Evolutionary conservation across 495 filamentous ascomycete genomes (phyloP).

Genomic region (Cetradonia linearis): DNA sequence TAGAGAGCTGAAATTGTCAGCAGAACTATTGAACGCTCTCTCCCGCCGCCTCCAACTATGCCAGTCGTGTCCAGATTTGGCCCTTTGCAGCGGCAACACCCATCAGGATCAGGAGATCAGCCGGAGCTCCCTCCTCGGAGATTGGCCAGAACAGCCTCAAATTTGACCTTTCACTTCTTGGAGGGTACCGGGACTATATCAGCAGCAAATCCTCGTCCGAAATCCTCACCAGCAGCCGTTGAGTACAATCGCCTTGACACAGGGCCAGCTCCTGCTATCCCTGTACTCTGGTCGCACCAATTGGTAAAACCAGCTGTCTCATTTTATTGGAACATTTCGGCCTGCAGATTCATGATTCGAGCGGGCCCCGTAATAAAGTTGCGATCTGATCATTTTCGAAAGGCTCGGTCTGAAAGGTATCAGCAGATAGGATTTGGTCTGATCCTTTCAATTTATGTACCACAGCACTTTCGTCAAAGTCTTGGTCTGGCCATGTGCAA

Average conservation of each 20-base stretch:
- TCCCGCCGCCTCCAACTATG: conserved; percentile 3
- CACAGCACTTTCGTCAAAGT: not conserved
- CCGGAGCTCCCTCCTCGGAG: conserved; percentile 4
- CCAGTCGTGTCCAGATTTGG: not conserved
- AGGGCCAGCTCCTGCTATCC: not conserved
- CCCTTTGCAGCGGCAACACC: conserved; percentile 10
- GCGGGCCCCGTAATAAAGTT: conserved; percentile 13
- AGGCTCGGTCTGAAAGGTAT: conserved; percentile 13
- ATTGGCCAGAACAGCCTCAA: not conserved
- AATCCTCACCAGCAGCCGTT: conserved; percentile 2
- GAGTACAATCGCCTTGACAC: not conserved
- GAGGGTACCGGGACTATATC: not conserved
- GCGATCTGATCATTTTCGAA: conserved; percentile 2
- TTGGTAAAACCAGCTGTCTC: conserved; percentile 9
- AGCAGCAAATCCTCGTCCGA: not conserved
- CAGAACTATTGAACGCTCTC: conserved; percentile 2
- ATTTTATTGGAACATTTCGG: conserved; percentile 10
- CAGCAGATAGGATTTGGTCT: conserved; percentile 15
- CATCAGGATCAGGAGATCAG: conserved; percentile 1
- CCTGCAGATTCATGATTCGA: conserved; percentile 15
- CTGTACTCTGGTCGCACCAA: conserved; percentile 6
- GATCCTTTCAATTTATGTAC: conserved; percentile 14
- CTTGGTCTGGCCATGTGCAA: conserved; percentile 11
- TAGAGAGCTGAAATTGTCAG: conserved; percentile 1
- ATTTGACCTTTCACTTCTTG: not conserved